Evolutionary conservation across 257 asterid species (phyloP).

Genomic region (Misopates orontium): DNA sequence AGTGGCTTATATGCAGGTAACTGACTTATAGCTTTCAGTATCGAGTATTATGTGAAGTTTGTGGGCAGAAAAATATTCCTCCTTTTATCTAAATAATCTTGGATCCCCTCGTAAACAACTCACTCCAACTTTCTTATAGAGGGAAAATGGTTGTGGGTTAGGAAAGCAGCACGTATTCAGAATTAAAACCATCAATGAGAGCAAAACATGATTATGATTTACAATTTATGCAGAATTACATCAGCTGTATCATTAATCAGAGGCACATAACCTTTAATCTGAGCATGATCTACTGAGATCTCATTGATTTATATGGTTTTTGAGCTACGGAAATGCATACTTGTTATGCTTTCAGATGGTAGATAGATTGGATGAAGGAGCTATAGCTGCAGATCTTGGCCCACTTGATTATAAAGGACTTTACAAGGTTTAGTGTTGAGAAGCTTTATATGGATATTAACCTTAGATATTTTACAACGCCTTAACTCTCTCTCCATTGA

Average conservation of each 20-base stretch:
- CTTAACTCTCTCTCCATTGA: constrained; percentile 33
- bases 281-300: constrained; percentile 15
- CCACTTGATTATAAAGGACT: constrained; percentile 87
- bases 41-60: constrained; percentile 6
- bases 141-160: constrained; percentile 7
- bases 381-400: constrained; percentile 57
- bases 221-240: not conserved
- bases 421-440: constrained; percentile 64
- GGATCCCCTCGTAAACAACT: constrained; percentile 2
- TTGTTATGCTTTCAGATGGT: constrained; percentile 55
- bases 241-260: constrained; percentile 1
- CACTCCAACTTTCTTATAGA: not conserved
- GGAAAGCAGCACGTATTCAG: constrained; percentile 11
- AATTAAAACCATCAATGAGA: not conserved
- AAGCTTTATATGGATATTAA: constrained; percentile 27
- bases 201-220: not conserved
- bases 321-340: constrained; percentile 3
- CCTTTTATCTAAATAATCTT: constrained; percentile 11
- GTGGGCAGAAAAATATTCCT: constrained; percentile 15
- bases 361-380: constrained; percentile 83
- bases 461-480: constrained; percentile 23
- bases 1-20: constrained; percentile 93
- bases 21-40: constrained; percentile 21
- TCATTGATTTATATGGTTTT: not conserved
- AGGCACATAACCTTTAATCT: constrained; percentile 16